A percentile compares a stretch with the other conserved stretches of the same genome.
Conservation (phyloP, 805 yeast species). For the Priceomyces fermenticarens region DNA sequence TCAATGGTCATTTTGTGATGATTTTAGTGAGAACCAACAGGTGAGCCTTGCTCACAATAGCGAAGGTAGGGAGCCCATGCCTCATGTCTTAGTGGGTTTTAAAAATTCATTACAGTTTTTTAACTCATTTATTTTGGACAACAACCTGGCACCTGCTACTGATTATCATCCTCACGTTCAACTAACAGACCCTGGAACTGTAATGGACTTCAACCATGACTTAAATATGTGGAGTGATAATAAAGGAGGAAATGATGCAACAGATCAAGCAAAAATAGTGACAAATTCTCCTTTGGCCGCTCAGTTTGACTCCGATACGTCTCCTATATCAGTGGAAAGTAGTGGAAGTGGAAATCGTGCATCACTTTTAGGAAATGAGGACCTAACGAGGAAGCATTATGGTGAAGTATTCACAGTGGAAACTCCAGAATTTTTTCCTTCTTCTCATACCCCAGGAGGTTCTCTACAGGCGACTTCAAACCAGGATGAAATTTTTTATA, state of each 20-base stretch:
- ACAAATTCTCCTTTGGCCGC: constrained; percentile 13
- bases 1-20: constrained; percentile 81
- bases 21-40: constrained; percentile 80
- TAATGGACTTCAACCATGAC: constrained; percentile 7
- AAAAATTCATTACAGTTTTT: constrained; percentile 49
- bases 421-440: constrained; percentile 20
- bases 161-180: constrained; percentile 8
- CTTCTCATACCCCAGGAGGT: constrained; percentile 12
- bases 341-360: constrained; percentile 4
- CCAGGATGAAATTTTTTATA: constrained; percentile 8
- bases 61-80: constrained; percentile 54
- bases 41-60: constrained; percentile 63
- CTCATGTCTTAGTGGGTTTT: constrained; percentile 66
- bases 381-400: constrained; percentile 7
- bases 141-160: constrained; percentile 15
- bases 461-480: constrained; percentile 3
- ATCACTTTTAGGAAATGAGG: constrained; percentile 2
- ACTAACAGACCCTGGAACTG: constrained; percentile 7
- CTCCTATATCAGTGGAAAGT: constrained; percentile 15
- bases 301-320: constrained; percentile 16
- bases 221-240: constrained; percentile 12
- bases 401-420: constrained; percentile 19
- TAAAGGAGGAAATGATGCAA: constrained; percentile 1
- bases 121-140: constrained; percentile 51
- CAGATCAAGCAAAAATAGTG: neutral